These are phyloP conservation scores for Amanita brunnescens DNA, from an alignment of 768 basidiomycete species.

Conservation along the genomic window DNA sequence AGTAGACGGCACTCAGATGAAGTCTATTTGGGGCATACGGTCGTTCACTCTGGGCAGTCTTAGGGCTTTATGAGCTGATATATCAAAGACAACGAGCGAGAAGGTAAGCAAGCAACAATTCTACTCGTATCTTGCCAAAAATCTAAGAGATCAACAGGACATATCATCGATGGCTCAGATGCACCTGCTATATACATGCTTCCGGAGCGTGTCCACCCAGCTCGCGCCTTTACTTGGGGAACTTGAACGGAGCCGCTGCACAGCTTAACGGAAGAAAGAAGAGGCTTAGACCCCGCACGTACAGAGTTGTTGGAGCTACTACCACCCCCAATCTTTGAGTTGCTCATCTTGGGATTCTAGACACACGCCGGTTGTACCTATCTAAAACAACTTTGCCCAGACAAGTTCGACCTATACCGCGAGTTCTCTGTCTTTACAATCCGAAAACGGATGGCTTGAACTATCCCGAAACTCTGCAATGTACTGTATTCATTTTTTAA, in stretches of 20 bases:
- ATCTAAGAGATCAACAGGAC: slow-evolving; percentile 34
- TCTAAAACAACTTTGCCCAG: too few species aligned
- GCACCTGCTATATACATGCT: slow-evolving; percentile 88
- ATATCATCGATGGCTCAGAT: slow-evolving; percentile 71
- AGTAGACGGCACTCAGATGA: slow-evolving; percentile 8
- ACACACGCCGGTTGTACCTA: too few species aligned
- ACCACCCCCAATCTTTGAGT: background rate
- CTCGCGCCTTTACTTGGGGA: too few species aligned
- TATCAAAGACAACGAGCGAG: slow-evolving; percentile 65
- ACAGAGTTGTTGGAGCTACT: slow-evolving; percentile 73
- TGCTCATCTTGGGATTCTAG: too few species aligned
- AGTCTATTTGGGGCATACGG: slow-evolving; percentile 30
- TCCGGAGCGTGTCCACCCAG: slow-evolving; percentile 60
- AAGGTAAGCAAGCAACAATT: too few species aligned
- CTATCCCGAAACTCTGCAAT: slow-evolving; percentile 76
- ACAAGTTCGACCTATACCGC: slow-evolving; percentile 74
- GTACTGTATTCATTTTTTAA: slow-evolving; percentile 25
- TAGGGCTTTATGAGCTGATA: slow-evolving; percentile 68
- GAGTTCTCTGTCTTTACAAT: slow-evolving; percentile 75
- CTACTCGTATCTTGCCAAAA: background rate
- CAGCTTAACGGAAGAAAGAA: slow-evolving; percentile 81
- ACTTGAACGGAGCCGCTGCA: slow-evolving; percentile 66
- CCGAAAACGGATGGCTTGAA: slow-evolving; percentile 73
- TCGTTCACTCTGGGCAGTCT: slow-evolving; percentile 88
- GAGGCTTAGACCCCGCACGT: slow-evolving; percentile 64